phyloP scores from a whole-genome alignment of 1,284 basidiomycete genomes.

The Apiotrichum gracile region DNA sequence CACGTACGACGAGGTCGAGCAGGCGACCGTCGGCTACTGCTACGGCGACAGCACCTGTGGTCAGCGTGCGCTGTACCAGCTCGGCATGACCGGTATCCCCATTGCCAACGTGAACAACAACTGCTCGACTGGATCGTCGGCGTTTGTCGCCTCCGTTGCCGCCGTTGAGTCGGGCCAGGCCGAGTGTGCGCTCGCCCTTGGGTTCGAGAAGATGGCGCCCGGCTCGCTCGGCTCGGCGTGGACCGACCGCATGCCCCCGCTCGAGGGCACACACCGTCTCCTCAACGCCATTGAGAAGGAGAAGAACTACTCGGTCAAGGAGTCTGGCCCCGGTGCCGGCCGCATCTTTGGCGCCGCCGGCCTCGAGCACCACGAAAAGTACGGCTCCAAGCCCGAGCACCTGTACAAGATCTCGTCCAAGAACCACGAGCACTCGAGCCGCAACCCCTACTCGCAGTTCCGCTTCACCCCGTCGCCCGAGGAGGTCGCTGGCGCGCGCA shows the following conservation, averaged over 20 bases:
- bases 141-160: slow-evolving; percentile 9
- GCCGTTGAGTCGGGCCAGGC: slow-evolving; percentile 12
- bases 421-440: slow-evolving; percentile 18
- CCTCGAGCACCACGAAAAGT: slow-evolving; percentile 15
- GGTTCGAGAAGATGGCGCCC: slow-evolving; percentile 19
- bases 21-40: slow-evolving; percentile 14
- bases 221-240: slow-evolving; percentile 13
- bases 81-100: slow-evolving; percentile 20
- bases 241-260: slow-evolving; percentile 12
- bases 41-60: slow-evolving; percentile 19
- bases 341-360: slow-evolving; percentile 18
- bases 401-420: slow-evolving; percentile 15
- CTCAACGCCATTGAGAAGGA: slow-evolving; percentile 10
- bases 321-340: slow-evolving; percentile 11
- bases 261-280: slow-evolving; percentile 9
- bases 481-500: slow-evolving; percentile 12
- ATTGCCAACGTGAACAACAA: slow-evolving; percentile 22
- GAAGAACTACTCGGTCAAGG: slow-evolving; percentile 13
- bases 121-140: slow-evolving; percentile 18
- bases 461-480: slow-evolving; percentile 10
- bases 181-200: slow-evolving; percentile 16
- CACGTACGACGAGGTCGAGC: slow-evolving; percentile 16
- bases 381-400: slow-evolving; percentile 15
- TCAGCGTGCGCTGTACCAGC: slow-evolving; percentile 19
- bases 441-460: slow-evolving; percentile 23